Conservation (phyloP, 1,284 basidiomycete genomes). For the Irpex lacteus region DNA sequence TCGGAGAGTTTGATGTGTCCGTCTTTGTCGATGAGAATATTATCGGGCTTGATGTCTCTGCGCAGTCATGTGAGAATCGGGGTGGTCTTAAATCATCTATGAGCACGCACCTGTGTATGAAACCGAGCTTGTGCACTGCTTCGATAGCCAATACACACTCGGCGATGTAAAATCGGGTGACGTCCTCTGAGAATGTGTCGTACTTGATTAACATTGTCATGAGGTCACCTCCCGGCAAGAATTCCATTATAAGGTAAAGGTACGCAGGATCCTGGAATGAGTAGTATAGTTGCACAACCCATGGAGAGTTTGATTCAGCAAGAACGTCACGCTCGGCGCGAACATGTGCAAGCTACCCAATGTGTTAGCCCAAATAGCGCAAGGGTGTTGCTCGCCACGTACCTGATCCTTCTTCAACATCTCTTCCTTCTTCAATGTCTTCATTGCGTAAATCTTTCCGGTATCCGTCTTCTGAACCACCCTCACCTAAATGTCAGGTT, state of each 20-base stretch:
- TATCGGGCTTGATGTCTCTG: conserved; percentile 99
- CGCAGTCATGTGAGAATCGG: conserved; percentile 5
- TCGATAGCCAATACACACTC: conserved; percentile 98
- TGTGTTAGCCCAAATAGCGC: conserved; percentile 9
- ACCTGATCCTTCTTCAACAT: conserved; percentile 99
- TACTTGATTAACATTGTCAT: conserved; percentile 99
- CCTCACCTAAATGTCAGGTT: conserved; percentile 60
- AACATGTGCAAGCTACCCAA: conserved; percentile 85
- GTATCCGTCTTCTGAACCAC: conserved; percentile 97
- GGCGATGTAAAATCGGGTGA: conserved; percentile 98
- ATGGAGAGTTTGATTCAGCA: conserved; percentile 95
- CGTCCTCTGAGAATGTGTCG: conserved; percentile 98
- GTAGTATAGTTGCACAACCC: conserved; percentile 98
- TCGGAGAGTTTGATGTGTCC: conserved; percentile 98
- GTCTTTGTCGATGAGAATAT: conserved; percentile 95
- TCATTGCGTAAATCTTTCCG: conserved; percentile 99
- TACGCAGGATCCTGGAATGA: conserved; percentile 98
- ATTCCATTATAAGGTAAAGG: conserved; percentile 99
- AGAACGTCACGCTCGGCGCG: conserved; percentile 98
- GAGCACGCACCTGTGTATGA: conserved; percentile 85
- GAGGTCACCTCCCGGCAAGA: conserved; percentile 94
- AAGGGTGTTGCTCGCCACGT: conserved; percentile 22
- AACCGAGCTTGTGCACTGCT: conserved; percentile 97
- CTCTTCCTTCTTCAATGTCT: conserved; percentile 95
- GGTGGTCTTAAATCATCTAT: conserved; percentile 4